phyloP scores from a whole-genome alignment of 208 protist genomes.

The Leishmania tropica region DNA sequence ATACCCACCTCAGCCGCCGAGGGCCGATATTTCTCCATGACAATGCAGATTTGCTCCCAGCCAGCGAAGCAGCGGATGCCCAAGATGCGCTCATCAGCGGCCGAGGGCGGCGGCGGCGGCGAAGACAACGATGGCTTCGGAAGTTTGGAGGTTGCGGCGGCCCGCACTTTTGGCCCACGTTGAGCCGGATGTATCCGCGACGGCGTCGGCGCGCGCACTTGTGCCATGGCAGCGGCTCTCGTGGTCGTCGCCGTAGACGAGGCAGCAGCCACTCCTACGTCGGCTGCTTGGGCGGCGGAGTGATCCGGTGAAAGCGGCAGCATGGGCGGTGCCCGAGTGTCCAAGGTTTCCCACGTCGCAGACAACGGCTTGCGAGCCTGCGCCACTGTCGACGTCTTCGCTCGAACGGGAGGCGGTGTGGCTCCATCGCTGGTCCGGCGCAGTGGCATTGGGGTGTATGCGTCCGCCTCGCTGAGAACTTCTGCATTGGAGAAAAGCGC shows the following conservation, averaged over 20 bases:
- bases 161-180: background rate
- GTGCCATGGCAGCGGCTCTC: background rate
- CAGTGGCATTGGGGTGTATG: background rate
- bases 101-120: background rate
- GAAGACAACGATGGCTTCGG: background rate
- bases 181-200: background rate
- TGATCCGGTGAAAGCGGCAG: background rate
- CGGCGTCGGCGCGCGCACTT: background rate
- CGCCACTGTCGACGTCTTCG: background rate
- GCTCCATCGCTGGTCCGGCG: background rate
- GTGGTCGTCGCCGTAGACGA: background rate
- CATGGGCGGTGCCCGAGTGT: background rate
- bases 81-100: constrained; percentile 14
- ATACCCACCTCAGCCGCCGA: constrained; percentile 34
- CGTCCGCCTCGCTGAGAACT: background rate
- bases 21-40: constrained; percentile 58
- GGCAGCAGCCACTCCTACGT: background rate
- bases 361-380: background rate
- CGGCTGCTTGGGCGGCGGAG: background rate
- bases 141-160: background rate
- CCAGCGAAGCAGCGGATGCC: constrained; percentile 58
- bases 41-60: constrained; percentile 49
- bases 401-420: background rate
- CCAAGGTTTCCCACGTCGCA: background rate
- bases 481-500: background rate